phyloP scores from a whole-genome alignment of 768 basidiomycete genomes.

The Kwoniella shandongensis region DNA sequence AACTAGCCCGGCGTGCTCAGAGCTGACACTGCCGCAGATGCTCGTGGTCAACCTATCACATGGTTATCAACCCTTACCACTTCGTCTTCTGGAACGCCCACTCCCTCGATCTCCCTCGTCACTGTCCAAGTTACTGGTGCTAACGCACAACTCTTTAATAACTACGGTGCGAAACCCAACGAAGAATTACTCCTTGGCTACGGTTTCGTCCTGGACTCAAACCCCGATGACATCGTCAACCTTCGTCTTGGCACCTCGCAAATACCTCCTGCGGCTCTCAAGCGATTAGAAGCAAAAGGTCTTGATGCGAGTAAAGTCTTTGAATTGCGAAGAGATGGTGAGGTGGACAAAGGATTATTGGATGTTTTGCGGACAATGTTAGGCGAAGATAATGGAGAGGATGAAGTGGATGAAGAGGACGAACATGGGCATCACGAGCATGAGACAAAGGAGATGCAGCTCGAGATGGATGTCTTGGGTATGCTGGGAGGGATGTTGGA shows the following conservation, averaged over 20 bases:
- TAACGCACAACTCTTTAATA: slow-evolving; percentile 74
- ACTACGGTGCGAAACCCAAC: slow-evolving; percentile 89
- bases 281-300: slow-evolving; percentile 20
- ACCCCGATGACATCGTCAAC: slow-evolving; percentile 82
- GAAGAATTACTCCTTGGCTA: slow-evolving; percentile 87
- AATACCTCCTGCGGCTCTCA: slow-evolving; percentile 49
- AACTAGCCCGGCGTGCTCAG: slow-evolving; percentile 13
- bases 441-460: slow-evolving; percentile 55
- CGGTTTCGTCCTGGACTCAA: slow-evolving; percentile 76
- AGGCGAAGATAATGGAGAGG: slow-evolving; percentile 20
- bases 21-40: slow-evolving; percentile 54
- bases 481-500: slow-evolving; percentile 68
- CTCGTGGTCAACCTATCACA: slow-evolving; percentile 73
- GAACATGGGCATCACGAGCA: slow-evolving; percentile 39
- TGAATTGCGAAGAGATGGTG: slow-evolving; percentile 37
- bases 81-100: slow-evolving; percentile 1
- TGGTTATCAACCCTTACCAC: slow-evolving; percentile 63
- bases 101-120: slow-evolving; percentile 64
- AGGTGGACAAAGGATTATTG: slow-evolving; percentile 44
- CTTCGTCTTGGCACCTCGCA: slow-evolving; percentile 63
- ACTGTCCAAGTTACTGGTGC: slow-evolving; percentile 57
- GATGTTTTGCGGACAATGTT: slow-evolving; percentile 51
- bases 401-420: slow-evolving; percentile 41
- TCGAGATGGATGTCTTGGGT: slow-evolving; percentile 68
- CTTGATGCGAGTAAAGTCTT: slow-evolving; percentile 60